These are phyloP conservation scores for Panicum miliaceum DNA, from an alignment of 176 grass and related monocot genomes.

Conservation along the genomic window DNA sequence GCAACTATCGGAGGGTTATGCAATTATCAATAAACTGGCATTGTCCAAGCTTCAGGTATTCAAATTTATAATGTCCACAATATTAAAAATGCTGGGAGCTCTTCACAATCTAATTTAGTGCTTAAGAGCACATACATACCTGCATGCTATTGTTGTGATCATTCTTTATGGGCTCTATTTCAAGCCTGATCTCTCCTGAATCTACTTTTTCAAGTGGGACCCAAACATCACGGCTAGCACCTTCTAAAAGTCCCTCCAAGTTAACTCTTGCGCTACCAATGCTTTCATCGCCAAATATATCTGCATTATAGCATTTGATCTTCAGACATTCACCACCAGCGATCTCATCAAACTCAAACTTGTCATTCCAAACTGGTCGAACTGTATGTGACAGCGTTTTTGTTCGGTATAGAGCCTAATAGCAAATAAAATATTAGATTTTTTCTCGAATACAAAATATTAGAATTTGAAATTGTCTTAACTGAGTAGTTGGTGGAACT, in stretches of 20 bases:
- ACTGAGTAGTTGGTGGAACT: constrained; percentile 9
- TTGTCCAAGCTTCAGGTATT: constrained; percentile 13
- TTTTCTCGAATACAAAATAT: background rate
- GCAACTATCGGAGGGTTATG: background rate
- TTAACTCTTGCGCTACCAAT: constrained; percentile 92
- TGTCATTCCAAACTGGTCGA: constrained; percentile 79
- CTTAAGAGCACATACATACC: constrained; percentile 33
- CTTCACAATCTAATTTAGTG: background rate
- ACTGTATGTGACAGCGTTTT: constrained; percentile 64
- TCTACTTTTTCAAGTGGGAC: constrained; percentile 84
- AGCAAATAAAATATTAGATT: constrained; percentile 28
- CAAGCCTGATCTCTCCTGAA: constrained; percentile 85
- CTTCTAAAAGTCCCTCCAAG: constrained; percentile 79
- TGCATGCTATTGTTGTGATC: constrained; percentile 46
- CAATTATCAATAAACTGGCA: background rate
- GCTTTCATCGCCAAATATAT: constrained; percentile 80
- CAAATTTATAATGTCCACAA: background rate
- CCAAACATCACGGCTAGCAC: constrained; percentile 71
- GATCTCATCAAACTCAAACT: constrained; percentile 94
- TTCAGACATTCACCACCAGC: constrained; percentile 83
- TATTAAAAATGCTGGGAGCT: background rate
- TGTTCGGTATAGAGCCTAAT: constrained; percentile 82
- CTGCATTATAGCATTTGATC: constrained; percentile 82
- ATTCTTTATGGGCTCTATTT: constrained; percentile 69
- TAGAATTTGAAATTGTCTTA: constrained; percentile 30